Evolutionary conservation across 345 rosid genomes (phyloP).

Genomic region (Eucalyptus sp.): DNA sequence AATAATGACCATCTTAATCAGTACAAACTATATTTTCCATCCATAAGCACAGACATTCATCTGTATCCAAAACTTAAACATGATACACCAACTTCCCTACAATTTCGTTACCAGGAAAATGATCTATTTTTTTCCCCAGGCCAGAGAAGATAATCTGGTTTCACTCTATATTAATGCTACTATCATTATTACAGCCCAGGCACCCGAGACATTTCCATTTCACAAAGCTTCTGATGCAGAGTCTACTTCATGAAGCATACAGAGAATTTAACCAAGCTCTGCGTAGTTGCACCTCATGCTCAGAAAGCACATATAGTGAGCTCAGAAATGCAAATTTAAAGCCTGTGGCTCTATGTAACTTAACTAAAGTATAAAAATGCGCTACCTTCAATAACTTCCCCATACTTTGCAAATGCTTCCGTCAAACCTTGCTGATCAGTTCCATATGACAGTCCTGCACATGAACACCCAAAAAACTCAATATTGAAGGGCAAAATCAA

Average conservation of each 20-base stretch:
- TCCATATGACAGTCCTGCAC: constrained; percentile 58
- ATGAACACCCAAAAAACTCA: not conserved
- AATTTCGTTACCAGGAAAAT: not conserved
- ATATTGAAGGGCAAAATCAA: not conserved
- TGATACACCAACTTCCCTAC: not conserved
- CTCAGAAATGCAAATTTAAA: not conserved
- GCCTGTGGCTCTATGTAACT: not conserved
- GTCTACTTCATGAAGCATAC: not conserved
- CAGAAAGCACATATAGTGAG: not conserved
- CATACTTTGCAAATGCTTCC: constrained; percentile 73
- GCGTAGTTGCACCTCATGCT: not conserved
- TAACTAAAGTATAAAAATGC: not conserved
- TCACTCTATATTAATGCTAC: not conserved
- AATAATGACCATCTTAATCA: not conserved
- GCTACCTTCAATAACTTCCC: constrained; percentile 70
- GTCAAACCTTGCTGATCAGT: constrained; percentile 57
- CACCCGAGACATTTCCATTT: not conserved
- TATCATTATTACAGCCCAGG: not conserved
- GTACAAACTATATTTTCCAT: not conserved
- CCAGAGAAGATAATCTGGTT: not conserved
- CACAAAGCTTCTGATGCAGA: not conserved
- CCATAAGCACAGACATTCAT: not conserved
- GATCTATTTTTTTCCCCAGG: not conserved
- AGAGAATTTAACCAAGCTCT: not conserved
- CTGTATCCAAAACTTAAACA: not conserved